Base-by-base conservation (phyloP, 2,329 filamentous ascomycete genomes). In the Nannizziopsis barbatae region DNA sequence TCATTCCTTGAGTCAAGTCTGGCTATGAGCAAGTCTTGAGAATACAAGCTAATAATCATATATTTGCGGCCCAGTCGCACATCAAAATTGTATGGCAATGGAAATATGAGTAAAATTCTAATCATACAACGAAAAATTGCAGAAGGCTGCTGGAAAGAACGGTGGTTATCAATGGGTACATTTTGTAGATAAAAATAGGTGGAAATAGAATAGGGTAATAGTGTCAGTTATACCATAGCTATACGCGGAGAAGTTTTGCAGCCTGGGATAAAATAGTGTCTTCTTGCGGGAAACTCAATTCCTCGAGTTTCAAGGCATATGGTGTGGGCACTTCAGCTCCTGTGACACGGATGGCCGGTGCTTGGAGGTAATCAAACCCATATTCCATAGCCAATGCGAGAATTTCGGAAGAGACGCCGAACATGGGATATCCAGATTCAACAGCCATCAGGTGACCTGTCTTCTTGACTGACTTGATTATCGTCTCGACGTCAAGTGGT, bases 381-480 rank as follows among this genome's bases (percentile, higher is more conserved):
- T 96, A 98, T 73, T 98, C 92, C 84, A 94, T 94, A 55, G 87
- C 83, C 52, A 95, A 75, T 52, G 92, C 92, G 55, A 98, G 79
- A 61, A 98, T 88, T 74, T 98, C 92, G 50, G 90, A 79, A 51
- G 83, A 79, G 58, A 98, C 87, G 66, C 92, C 92, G 65, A 89
- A 98, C 62, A 86, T 86, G 55, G 92, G 92, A 80, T 89, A 98
- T 56, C 90, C 92, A 50, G 88, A 95, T 73, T 96, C 90, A 58
- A 98, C 87, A 37, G 81, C 81, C 68, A 98, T 77, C 54, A 98
- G 80, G 63, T 84, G 85, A 67, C 86, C 84, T 14, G 92, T 98
- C 83, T 98, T 98, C 85, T 98, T 96, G 66, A 98, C 83, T 10
- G 89, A 95, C 69, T 93, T 88, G 70, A 96, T 76, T 62, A 98